Evolutionary conservation across 2,329 filamentous ascomycete species (phyloP).

Genomic region (Lasiodiplodia citricola): DNA sequence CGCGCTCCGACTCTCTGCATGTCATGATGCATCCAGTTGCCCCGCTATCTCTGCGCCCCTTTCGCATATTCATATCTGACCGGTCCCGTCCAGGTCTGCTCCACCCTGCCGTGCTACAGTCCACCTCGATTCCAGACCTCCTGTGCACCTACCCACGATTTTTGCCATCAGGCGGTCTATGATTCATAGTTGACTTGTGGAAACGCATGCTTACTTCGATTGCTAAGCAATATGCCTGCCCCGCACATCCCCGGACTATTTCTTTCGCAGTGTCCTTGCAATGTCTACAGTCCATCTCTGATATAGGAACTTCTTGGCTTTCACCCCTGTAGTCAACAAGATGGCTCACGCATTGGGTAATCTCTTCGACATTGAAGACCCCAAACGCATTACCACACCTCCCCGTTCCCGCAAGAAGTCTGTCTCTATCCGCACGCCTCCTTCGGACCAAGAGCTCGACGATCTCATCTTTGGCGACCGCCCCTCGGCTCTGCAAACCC

Average conservation of each 20-base stretch:
- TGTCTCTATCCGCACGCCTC: background rate
- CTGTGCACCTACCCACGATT: no score
- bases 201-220: background rate
- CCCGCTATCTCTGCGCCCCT: background rate
- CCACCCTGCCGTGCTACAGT: background rate
- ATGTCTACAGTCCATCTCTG: no score
- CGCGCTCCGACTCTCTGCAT: background rate
- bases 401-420: slow-evolving; percentile 6
- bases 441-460: slow-evolving; percentile 17
- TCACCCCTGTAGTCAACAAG: background rate
- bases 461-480: slow-evolving; percentile 18
- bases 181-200: background rate
- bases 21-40: background rate
- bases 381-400: slow-evolving; percentile 13
- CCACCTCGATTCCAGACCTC: background rate
- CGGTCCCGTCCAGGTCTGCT: background rate
- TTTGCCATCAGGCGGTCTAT: background rate
- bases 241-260: background rate
- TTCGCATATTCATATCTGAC: background rate
- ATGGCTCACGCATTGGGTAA: slow-evolving; percentile 7
- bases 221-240: background rate
- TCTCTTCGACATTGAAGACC: slow-evolving; percentile 19
- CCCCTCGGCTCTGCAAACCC: background rate
- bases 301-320: background rate
- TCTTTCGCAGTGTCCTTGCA: background rate